A percentile compares a stretch with the other conserved stretches of the same genome.
These are phyloP conservation scores for Rehmannia glutinosa DNA, from an alignment of 257 asterid species.

Conservation along the genomic window DNA sequence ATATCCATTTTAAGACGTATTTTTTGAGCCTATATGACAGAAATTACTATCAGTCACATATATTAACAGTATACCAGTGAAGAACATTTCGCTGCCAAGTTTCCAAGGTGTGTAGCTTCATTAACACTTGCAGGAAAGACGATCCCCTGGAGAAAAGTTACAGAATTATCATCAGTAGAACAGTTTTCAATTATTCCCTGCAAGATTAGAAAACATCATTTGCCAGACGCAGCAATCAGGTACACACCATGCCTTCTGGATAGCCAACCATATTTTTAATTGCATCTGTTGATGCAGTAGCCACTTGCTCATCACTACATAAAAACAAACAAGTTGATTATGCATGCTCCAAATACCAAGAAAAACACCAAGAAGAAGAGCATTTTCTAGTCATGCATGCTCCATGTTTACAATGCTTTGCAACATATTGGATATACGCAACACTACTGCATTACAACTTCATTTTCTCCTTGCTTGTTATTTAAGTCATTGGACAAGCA, in stretches of 20 bases:
- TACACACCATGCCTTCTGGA: slow-evolving; percentile 66
- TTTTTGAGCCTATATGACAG: slow-evolving; percentile 1
- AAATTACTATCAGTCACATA: slow-evolving; percentile 7
- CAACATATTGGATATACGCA: too few species aligned
- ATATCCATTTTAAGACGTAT: not conserved
- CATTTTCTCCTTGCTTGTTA: too few species aligned
- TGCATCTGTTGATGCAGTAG: slow-evolving; percentile 70
- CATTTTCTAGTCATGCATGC: slow-evolving; percentile 1
- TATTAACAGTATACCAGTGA: slow-evolving; percentile 58
- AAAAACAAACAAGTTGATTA: slow-evolving; percentile 3
- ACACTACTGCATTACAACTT: too few species aligned
- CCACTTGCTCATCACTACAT: slow-evolving; percentile 81
- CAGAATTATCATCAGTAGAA: slow-evolving; percentile 12
- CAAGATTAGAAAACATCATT: slow-evolving; percentile 4
- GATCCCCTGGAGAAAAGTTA: slow-evolving; percentile 39
- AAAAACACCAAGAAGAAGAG: not conserved
- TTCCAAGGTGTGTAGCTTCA: slow-evolving; percentile 64
- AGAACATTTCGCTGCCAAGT: slow-evolving; percentile 57
- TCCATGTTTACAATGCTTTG: too few species aligned
- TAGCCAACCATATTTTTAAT: slow-evolving; percentile 51
- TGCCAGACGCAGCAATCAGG: slow-evolving; percentile 19
- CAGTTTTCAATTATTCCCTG: slow-evolving; percentile 3
- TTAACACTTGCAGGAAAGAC: slow-evolving; percentile 51
- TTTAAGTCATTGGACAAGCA: too few species aligned
- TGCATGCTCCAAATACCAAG: not conserved